Evolutionary conservation across 176 grass and related monocot species (phyloP).

Genomic region (Lolium perenne): DNA sequence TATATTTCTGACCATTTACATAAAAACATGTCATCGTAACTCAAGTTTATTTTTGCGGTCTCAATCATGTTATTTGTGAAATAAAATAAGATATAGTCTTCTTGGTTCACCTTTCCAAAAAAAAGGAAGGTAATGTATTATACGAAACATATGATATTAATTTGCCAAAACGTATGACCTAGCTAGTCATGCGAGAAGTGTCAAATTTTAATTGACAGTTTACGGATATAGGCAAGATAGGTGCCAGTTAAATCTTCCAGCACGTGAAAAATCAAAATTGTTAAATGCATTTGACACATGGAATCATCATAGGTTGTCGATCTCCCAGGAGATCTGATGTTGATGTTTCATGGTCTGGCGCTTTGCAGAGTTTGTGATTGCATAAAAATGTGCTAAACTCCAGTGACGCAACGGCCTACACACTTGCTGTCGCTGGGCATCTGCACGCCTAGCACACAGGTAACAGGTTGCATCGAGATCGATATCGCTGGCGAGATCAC

Average conservation of each 20-base stretch:
- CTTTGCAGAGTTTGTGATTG: slow-evolving; percentile 25
- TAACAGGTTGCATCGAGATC: neutral
- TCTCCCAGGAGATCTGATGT: slow-evolving; percentile 12
- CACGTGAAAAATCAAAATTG: too few relatives aligned
- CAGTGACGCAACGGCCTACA: slow-evolving; percentile 4
- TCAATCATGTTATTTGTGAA: neutral
- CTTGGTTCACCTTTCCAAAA: neutral
- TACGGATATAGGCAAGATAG: neutral
- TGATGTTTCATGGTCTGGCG: slow-evolving; percentile 42
- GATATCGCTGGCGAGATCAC: slow-evolving; percentile 2
- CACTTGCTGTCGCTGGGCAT: neutral
- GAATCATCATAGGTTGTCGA: slow-evolving; percentile 13
- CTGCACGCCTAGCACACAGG: neutral
- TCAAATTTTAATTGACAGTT: too few relatives aligned
- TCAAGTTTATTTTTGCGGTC: neutral
- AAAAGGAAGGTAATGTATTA: neutral
- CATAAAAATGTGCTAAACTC: slow-evolving; percentile 38
- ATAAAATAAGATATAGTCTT: neutral
- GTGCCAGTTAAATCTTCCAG: neutral
- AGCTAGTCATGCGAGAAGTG: neutral
- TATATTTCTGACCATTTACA: neutral
- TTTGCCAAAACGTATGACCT: neutral
- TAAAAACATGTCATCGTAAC: neutral
- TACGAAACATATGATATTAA: neutral
- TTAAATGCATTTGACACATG: neutral